Conservation (phyloP, 129 eudicot genomes). For the sunflower (Helianthus annuus) region DNA sequence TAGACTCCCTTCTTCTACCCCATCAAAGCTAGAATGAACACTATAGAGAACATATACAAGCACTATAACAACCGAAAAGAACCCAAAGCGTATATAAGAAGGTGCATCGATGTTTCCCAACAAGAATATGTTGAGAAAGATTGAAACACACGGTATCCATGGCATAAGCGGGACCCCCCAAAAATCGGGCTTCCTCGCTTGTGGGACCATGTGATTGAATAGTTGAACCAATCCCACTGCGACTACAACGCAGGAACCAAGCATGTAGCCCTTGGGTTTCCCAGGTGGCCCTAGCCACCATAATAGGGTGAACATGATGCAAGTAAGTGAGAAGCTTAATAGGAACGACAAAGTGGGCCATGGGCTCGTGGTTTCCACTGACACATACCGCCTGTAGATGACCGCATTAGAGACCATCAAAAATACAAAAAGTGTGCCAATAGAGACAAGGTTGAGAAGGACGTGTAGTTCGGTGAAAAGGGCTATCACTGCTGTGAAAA, state of each 20-base stretch:
- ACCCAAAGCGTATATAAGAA: constrained; percentile 78
- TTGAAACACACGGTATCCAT: constrained; percentile 82
- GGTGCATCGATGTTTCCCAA: constrained; percentile 67
- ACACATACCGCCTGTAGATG: constrained; percentile 75
- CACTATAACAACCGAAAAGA: constrained; percentile 64
- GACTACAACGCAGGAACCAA: constrained; percentile 54
- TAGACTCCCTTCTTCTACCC: constrained; percentile 52
- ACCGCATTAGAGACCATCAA: constrained; percentile 97
- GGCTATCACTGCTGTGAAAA: constrained; percentile 78
- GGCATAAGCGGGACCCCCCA: constrained; percentile 99
- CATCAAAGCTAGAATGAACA: constrained; percentile 96
- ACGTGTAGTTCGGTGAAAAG: constrained; percentile 78
- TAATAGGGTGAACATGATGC: constrained; percentile 62
- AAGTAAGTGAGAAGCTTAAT: constrained; percentile 60
- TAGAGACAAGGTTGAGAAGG: constrained; percentile 82
- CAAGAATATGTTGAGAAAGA: constrained; percentile 84
- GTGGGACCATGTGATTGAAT: constrained; percentile 75
- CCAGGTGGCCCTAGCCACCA: constrained; percentile 84
- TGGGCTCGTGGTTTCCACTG: constrained; percentile 61
- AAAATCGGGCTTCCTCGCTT: constrained; percentile 76
- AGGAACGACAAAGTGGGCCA: constrained; percentile 90
- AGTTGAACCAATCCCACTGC: constrained; percentile 55
- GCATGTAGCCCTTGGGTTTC: constrained; percentile 70
- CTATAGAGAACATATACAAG: constrained; percentile 81
- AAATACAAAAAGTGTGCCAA: constrained; percentile 91